Base-by-base conservation (phyloP, 805 yeast genomes). In the Metschnikowia lunata region DNA sequence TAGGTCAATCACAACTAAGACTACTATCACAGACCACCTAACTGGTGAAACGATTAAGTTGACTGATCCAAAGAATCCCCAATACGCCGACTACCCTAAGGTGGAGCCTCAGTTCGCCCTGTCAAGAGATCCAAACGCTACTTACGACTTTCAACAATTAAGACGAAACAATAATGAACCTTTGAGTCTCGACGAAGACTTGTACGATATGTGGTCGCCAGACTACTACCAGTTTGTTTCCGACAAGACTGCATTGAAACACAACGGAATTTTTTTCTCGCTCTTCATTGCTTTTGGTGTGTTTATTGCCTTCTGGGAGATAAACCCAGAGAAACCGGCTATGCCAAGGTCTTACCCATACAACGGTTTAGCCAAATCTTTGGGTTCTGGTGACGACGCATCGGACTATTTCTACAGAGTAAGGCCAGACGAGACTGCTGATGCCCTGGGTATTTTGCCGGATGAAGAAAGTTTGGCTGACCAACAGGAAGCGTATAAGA, bases 141-240 rank as follows among this genome's bases (percentile, higher is more conserved):
- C 78, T 58, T 87, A 82, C 65, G 93, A 86, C 61, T 91, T 86
- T 62, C 85, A 71, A 55, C 95, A 86, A 66, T 78, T 82, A 63
- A 78, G 91, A 69, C 80, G 95, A 67, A 86, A 87, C 71, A 72
- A 78, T 52, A 76, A 79, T 51, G 89, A 87, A 50, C 86, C 88
- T 27, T 63, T 86, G 51, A 82, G 81, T 61, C 79, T 81, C 43
- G 79, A 82, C 56, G 85, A 82, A 53, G 96, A 87, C 59, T 68
- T 78, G 63, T 72, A 82, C 58, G 90, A 87, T 63, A 75, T 85
- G 74, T 87, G 95, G 95, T 78, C 95, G 8, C 93, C 95, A 10
- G 95, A 87, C 58, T 76, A 81, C 58, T 79, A 72, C 61, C 80
- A 81, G 54, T 62, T 71, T 32, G 84, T 80, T 30, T 67, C 76